Base-by-base conservation (phyloP, 164 flowering plant genomes). In the Annona squamosa region DNA sequence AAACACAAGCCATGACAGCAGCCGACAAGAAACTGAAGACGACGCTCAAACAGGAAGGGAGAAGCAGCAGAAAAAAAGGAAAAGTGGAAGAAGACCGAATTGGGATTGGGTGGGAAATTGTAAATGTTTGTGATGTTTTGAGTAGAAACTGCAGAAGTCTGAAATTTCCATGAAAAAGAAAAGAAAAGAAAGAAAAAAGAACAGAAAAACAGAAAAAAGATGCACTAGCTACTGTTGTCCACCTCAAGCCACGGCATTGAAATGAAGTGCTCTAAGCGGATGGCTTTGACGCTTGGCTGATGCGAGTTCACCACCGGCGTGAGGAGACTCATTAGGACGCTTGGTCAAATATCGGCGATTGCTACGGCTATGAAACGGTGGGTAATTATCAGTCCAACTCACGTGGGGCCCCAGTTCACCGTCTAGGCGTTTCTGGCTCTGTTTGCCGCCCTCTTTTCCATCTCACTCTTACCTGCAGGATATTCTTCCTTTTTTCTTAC, bases 51-150 rank as follows among this genome's bases (percentile, higher is more conserved):
- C 17, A 59, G 6, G 46, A 45, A 17, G 42, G 16, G 19, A 59
- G 41, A 52, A 17, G 48, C 46, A 59, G 37, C 44, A 18, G 41
- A 48, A 26, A 26, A 26, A 26, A 46, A 69, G 71, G 68, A 2
- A 66, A 46, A 71, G 5, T 59, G 59, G 47, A 71, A 37, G 5
- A 41, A 71, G n/a, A 37, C 65, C 73, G 43, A 43, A 17, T 71
- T 57, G 73, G 65, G 43, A 37, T 71, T 71, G 16, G 65, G 48
- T 10, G 68, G 62, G 45, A 44, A 4, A 42, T 5, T 43, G 46
- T 43, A 71, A 41, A 12, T 71, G 19, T 57, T 18, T 57, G 47
- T 13, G 57, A 2, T 57, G 19, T 13, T 59, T 1, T 63, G 7
- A 66, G 68, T 2, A 13, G 48, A 44, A 43, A 17, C 59, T 71